A percentile compares a stretch with the other conserved stretches of the same genome.
phyloP scores from a whole-genome alignment of 352 stramenopile species.

The Phytophthora syringae region DNA sequence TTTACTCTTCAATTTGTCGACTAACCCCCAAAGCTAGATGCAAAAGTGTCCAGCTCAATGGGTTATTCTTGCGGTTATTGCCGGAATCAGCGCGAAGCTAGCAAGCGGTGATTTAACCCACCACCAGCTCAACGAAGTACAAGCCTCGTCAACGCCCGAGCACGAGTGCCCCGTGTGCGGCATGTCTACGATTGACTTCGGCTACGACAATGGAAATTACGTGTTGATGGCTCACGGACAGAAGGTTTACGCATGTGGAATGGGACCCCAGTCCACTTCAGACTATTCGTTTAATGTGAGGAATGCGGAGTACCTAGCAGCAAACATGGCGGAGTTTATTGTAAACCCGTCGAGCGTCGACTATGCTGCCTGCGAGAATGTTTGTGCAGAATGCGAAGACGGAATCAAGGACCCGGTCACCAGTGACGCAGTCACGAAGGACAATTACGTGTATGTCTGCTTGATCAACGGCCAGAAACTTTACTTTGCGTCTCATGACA shows the following conservation, averaged over 20 bases:
- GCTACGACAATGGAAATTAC: conserved; percentile 59
- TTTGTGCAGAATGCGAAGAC: conserved; percentile 43
- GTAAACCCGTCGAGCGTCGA: conserved; percentile 34
- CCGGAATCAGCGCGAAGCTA: background rate
- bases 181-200: conserved; percentile 47
- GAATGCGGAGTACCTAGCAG: conserved; percentile 62
- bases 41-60: conserved; percentile 3
- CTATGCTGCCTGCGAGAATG: conserved; percentile 33
- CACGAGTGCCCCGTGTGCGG: conserved; percentile 65
- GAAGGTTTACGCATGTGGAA: conserved; percentile 68
- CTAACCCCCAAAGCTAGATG: no score
- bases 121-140: conserved; percentile 13
- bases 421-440: conserved; percentile 42
- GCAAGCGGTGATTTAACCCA: background rate
- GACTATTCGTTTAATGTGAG: conserved; percentile 56
- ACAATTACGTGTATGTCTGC: conserved; percentile 67
- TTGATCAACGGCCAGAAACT: conserved; percentile 73
- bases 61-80: background rate
- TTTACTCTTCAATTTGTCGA: no score
- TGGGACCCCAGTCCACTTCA: conserved; percentile 46
- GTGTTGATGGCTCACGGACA: conserved; percentile 53
- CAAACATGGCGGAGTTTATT: conserved; percentile 57
- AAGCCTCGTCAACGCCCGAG: conserved; percentile 30
- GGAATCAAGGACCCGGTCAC: conserved; percentile 60
- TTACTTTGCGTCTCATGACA: conserved; percentile 68